Evolutionary conservation across 805 yeast species (phyloP).

Genomic region (Lipomyces yamanashiensis): DNA sequence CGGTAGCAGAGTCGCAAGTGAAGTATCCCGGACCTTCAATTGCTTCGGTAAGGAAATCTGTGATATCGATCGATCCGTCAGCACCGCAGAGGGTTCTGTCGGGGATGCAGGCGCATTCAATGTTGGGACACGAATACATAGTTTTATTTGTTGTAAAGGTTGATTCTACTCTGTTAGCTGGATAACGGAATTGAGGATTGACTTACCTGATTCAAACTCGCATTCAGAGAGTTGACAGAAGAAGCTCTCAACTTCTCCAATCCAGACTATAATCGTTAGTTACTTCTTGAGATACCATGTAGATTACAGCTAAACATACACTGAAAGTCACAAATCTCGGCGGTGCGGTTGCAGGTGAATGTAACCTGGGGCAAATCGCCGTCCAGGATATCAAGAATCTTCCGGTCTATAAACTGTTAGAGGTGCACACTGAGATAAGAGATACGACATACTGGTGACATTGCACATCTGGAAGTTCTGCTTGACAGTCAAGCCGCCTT

Average conservation of each 20-base stretch:
- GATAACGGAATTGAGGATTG: not conserved
- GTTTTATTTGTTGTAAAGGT: conserved; percentile 59
- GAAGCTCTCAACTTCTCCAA: conserved; percentile 85
- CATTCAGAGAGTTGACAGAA: conserved; percentile 84
- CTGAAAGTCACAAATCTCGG: conserved; percentile 79
- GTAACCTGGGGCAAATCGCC: conserved; percentile 91
- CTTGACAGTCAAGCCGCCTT: conserved; percentile 80
- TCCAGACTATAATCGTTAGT: conserved; percentile 62
- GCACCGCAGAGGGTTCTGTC: conserved; percentile 94
- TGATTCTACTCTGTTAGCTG: conserved; percentile 8
- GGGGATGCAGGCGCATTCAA: conserved; percentile 88
- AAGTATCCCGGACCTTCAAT: conserved; percentile 94
- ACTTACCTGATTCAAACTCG: conserved; percentile 65
- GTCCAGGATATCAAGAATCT: conserved; percentile 76
- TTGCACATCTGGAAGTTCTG: conserved; percentile 89
- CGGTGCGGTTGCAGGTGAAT: conserved; percentile 77
- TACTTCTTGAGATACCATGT: too few species aligned
- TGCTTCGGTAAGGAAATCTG: conserved; percentile 88
- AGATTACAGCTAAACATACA: conserved; percentile 41
- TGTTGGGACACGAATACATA: conserved; percentile 74
- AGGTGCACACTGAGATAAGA: not conserved
- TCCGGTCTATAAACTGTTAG: conserved; percentile 48
- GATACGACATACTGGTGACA: conserved; percentile 63
- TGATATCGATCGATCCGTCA: conserved; percentile 84
- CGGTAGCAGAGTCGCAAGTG: conserved; percentile 67